These are phyloP conservation scores for Porcisia hertigi DNA, from an alignment of 208 protist species.

Conservation along the genomic window DNA sequence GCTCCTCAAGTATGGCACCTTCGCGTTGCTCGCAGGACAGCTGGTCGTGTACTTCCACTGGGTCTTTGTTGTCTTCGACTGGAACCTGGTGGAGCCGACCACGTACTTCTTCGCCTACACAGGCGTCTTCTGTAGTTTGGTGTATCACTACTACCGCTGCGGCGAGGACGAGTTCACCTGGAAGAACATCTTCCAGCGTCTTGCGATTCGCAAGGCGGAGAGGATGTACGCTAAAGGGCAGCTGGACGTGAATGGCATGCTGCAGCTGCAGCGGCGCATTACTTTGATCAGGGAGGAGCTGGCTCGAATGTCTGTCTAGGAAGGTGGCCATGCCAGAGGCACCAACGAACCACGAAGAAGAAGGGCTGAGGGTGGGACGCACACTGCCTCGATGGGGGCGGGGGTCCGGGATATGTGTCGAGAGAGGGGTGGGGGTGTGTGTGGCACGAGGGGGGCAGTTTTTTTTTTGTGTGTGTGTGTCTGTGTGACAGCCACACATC, in stretches of 20 bases:
- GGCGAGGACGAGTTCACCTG: constrained; percentile 55
- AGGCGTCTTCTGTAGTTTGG: constrained; percentile 50
- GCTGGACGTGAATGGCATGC: constrained; percentile 33
- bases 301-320: constrained; percentile 16
- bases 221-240: constrained; percentile 45
- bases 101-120: constrained; percentile 87
- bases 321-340: constrained; percentile 5
- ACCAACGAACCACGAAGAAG: neutral
- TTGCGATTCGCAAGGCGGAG: constrained; percentile 28
- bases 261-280: constrained; percentile 37
- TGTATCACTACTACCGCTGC: constrained; percentile 71
- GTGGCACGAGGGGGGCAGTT: neutral
- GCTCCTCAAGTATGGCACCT: constrained; percentile 46
- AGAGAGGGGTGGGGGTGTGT: neutral
- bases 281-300: constrained; percentile 38
- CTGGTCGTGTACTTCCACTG: constrained; percentile 80
- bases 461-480: neutral
- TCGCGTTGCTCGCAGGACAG: constrained; percentile 50
- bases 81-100: constrained; percentile 86
- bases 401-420: neutral
- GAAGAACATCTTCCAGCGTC: constrained; percentile 49
- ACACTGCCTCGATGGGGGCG: neutral
- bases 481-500: neutral
- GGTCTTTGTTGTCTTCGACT: constrained; percentile 90
- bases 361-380: neutral